Conservation (phyloP, 2,329 filamentous ascomycete genomes). For the Fusarium sp. region DNA sequence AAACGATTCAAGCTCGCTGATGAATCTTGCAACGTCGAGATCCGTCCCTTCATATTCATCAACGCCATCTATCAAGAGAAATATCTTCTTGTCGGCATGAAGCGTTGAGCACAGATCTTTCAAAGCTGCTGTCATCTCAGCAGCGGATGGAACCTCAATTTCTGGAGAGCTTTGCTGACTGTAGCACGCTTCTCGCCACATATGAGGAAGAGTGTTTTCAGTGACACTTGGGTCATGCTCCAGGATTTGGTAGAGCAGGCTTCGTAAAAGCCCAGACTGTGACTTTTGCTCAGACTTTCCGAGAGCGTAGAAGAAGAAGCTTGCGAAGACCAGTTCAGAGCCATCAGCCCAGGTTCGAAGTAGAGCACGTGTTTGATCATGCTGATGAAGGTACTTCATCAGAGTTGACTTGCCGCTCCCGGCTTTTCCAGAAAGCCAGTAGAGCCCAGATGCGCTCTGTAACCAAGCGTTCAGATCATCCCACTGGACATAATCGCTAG, state of each 20-base stretch:
- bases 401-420: not conserved
- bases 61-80: not conserved
- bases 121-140: not conserved
- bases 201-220: not conserved
- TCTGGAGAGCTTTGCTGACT: fast-evolving
- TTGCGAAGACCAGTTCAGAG: fast-evolving
- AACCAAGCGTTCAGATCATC: not conserved
- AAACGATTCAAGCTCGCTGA: not conserved
- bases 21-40: not conserved
- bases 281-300: not conserved
- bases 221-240: not conserved
- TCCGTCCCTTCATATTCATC: not conserved
- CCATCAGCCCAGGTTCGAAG: fast-evolving
- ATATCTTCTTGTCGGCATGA: not conserved
- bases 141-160: not conserved
- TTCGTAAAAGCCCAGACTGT: not conserved
- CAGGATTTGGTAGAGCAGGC: not conserved
- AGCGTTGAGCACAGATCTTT: fast-evolving
- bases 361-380: fast-evolving
- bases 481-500: fast-evolving
- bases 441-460: not conserved
- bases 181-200: not conserved
- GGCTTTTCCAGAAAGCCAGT: not conserved
- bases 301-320: not conserved
- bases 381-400: not conserved